Evolutionary conservation across 2,329 filamentous ascomycete species (phyloP).

Genomic region (Penicillium fuscoglaucum): DNA sequence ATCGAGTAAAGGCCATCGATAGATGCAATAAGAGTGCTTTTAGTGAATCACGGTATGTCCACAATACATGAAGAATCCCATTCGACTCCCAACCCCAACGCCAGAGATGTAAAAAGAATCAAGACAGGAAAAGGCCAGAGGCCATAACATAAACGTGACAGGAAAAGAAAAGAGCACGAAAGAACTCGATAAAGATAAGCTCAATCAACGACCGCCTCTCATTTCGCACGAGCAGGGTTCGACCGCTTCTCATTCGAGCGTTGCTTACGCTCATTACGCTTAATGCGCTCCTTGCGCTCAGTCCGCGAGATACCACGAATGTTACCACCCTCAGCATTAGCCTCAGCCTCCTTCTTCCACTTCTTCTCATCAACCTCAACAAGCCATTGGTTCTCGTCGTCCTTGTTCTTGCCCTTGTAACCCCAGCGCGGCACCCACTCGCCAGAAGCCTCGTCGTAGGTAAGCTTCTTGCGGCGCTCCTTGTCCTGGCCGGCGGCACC

Average conservation of each 20-base stretch:
- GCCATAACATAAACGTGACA: conserved; percentile 4
- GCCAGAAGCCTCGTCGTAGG: conserved; percentile 78
- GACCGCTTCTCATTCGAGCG: conserved; percentile 63
- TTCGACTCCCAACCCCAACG: conserved; percentile 30
- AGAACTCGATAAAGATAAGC: neutral
- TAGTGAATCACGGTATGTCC: conserved; percentile 19
- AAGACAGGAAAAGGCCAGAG: conserved; percentile 14
- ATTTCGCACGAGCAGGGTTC: conserved; percentile 28
- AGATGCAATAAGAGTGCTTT: conserved; percentile 27
- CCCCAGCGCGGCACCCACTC: conserved; percentile 96
- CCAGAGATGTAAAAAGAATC: conserved; percentile 21
- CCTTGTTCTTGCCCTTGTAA: conserved; percentile 87
- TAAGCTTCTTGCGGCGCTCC: conserved; percentile 65
- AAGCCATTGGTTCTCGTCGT: conserved; percentile 79
- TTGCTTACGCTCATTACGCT: conserved; percentile 64
- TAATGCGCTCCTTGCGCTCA: conserved; percentile 68
- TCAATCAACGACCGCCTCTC: conserved; percentile 23
- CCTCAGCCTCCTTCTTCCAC: conserved; percentile 66
- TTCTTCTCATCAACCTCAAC: conserved; percentile 84
- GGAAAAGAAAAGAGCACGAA: conserved; percentile 2
- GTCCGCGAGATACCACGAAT: conserved; percentile 65
- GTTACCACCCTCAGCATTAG: conserved; percentile 58
- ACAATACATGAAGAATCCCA: conserved; percentile 19
- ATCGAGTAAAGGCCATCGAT: neutral
- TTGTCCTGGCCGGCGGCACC: conserved; percentile 63